Evolutionary conservation across 129 eudicot genomes (phyloP).

Genomic region (Erigeron canadensis): DNA sequence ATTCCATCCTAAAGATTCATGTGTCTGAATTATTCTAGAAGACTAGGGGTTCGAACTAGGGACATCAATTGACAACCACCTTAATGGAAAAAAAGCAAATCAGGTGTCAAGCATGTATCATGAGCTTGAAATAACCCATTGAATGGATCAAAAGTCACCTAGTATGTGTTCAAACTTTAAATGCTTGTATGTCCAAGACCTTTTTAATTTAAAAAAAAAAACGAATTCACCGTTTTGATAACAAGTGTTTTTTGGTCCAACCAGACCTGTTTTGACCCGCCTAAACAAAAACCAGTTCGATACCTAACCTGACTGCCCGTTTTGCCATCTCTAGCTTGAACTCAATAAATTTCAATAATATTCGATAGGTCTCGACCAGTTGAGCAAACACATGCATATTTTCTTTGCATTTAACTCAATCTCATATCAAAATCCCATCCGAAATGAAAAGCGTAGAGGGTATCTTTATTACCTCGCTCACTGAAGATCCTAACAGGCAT

Average conservation of each 20-base stretch:
- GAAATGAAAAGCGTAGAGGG: constrained; percentile 1
- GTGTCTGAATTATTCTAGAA: not conserved
- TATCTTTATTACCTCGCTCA: constrained; percentile 53
- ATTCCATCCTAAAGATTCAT: too few relatives aligned
- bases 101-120: too few relatives aligned
- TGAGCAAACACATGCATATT: not conserved
- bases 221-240: not conserved
- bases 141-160: not conserved
- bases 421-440: not conserved
- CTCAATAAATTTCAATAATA: not conserved
- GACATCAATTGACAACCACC: not conserved
- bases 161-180: not conserved
- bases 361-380: not conserved
- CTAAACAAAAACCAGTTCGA: not conserved
- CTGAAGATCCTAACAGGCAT: constrained; percentile 68
- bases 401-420: not conserved
- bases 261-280: not conserved
- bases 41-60: not conserved
- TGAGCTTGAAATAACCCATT: not conserved
- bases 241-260: not conserved
- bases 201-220: not conserved
- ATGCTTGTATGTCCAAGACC: not conserved
- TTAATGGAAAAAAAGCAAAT: not conserved
- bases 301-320: not conserved
- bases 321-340: not conserved